These are phyloP conservation scores for Harrya chromipes DNA, from an alignment of 768 basidiomycete species.

Conservation along the genomic window DNA sequence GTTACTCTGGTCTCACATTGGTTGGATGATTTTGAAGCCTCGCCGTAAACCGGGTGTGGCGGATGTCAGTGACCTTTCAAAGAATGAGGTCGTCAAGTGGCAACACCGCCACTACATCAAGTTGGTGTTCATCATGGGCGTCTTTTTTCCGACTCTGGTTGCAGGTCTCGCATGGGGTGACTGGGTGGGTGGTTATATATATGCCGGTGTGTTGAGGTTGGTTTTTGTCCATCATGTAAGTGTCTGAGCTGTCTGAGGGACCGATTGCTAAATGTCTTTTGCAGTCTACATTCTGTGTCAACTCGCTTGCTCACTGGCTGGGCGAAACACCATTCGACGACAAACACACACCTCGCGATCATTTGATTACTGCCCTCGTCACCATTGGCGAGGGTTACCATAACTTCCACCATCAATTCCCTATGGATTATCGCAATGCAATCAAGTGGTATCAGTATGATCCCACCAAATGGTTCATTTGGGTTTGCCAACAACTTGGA, in stretches of 20 bases:
- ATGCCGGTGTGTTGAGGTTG: conserved; percentile 75
- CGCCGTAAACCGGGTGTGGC: conserved; percentile 86
- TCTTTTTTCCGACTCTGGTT: conserved; percentile 72
- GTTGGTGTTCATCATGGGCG: conserved; percentile 67
- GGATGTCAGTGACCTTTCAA: conserved; percentile 82
- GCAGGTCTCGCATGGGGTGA: conserved; percentile 85
- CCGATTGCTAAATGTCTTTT: background rate
- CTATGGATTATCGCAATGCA: conserved; percentile 96
- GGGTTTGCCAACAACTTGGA: conserved; percentile 45
- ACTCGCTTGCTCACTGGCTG: conserved; percentile 95
- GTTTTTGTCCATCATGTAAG: conserved; percentile 86
- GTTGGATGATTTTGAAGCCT: conserved; percentile 93
- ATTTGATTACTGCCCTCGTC: conserved; percentile 82
- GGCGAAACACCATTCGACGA: conserved; percentile 92
- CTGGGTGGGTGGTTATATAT: conserved; percentile 81
- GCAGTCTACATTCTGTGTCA: conserved; percentile 94
- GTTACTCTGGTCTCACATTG: conserved; percentile 81
- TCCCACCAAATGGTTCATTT: conserved; percentile 90
- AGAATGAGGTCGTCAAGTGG: conserved; percentile 79
- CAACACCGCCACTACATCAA: conserved; percentile 79
- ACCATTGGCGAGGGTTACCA: conserved; percentile 97
- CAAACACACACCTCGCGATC: conserved; percentile 92
- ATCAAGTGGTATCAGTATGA: conserved; percentile 91
- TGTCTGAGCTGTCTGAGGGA: conserved; percentile 8
- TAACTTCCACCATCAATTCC: conserved; percentile 97